These are phyloP conservation scores for Paracamarosporium sp. DNA, from an alignment of 2,329 filamentous ascomycete species.

Conservation along the genomic window DNA sequence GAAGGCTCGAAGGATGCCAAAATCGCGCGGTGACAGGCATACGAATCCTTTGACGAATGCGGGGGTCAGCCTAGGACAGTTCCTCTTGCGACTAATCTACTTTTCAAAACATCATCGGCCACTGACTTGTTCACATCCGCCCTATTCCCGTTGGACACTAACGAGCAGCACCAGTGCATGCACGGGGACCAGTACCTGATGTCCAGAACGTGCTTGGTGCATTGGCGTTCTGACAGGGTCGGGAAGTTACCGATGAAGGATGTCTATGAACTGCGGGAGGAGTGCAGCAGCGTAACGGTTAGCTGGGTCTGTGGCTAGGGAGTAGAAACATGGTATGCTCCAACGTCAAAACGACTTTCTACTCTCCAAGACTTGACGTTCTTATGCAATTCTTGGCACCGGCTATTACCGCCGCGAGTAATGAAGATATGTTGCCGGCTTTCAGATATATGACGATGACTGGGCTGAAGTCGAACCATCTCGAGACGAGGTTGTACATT, in stretches of 20 bases:
- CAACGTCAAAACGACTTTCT: background rate
- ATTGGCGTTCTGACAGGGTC: background rate
- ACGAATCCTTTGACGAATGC: background rate
- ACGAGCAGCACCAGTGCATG: background rate
- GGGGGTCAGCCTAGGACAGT: background rate
- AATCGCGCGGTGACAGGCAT: slow-evolving; percentile 1
- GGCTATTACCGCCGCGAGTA: too few relatives aligned
- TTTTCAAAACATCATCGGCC: too few relatives aligned
- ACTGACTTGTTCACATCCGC: background rate
- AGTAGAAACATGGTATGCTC: background rate
- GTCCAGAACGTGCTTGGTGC: background rate
- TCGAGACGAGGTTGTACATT: too few relatives aligned
- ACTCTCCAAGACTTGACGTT: background rate
- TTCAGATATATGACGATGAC: too few relatives aligned
- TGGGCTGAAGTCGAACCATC: too few relatives aligned
- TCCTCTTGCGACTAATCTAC: background rate
- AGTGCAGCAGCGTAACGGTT: background rate
- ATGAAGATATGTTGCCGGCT: too few relatives aligned
- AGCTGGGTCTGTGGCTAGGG: background rate
- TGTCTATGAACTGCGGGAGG: background rate
- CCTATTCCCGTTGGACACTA: background rate
- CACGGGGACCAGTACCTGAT: background rate
- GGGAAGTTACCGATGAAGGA: background rate
- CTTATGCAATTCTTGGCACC: background rate
- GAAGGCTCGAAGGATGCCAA: background rate